Conservation (phyloP, 257 asterid genomes). For the Plantago major region DNA sequence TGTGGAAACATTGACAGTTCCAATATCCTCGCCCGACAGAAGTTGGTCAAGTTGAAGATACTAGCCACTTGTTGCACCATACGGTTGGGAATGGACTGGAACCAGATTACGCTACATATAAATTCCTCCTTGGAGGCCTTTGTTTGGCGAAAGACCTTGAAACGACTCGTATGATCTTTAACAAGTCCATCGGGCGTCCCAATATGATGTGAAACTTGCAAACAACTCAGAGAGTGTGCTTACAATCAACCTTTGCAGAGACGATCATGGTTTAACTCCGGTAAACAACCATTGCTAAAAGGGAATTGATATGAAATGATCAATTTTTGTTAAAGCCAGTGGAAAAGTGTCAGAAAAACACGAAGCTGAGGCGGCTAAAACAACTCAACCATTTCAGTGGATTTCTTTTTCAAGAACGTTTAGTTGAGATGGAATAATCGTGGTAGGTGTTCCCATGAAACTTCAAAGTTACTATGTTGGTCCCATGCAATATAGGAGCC, state of each 20-base stretch:
- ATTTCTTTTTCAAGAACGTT: too few species aligned
- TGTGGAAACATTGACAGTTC: constrained; percentile 57
- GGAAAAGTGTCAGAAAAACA: too few species aligned
- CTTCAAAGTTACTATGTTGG: too few species aligned
- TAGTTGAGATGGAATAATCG: too few species aligned
- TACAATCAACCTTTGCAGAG: constrained; percentile 51
- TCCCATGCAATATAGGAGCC: too few species aligned
- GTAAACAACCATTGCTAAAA: not conserved
- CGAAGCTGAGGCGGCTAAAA: too few species aligned
- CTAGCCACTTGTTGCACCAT: constrained; percentile 55
- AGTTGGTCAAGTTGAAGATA: constrained; percentile 64
- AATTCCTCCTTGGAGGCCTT: constrained; percentile 56
- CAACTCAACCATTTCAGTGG: too few species aligned
- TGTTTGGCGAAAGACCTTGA: constrained; percentile 47
- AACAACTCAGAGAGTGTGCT: constrained; percentile 34
- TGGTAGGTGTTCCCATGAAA: too few species aligned
- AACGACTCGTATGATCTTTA: constrained; percentile 45
- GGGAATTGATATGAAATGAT: too few species aligned
- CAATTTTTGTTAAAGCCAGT: too few species aligned
- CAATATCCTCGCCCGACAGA: constrained; percentile 45
- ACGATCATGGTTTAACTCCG: constrained; percentile 35
- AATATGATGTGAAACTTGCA: constrained; percentile 45
- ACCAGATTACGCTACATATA: constrained; percentile 47
- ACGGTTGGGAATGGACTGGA: constrained; percentile 60
- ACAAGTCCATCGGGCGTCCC: constrained; percentile 39